Evolutionary conservation across 768 basidiomycete species (phyloP), one percentile per base, ranked within the genome.

Genomic region (Psilocybe sp.): DNA sequence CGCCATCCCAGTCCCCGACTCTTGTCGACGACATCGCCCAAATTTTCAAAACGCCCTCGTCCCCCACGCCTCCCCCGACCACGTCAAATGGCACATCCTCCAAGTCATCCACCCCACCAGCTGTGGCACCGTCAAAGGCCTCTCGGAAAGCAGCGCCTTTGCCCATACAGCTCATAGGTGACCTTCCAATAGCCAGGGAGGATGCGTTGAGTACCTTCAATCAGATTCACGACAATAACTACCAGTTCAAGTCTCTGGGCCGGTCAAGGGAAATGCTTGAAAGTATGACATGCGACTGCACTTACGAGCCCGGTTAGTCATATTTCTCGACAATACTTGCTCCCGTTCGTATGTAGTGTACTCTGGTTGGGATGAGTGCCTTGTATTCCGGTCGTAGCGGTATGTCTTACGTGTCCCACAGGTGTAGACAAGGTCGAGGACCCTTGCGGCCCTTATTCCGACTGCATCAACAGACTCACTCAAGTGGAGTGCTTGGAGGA

Each of bases 401-500:
- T 66, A 55, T 59, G 58, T 66, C 64, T 64, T 56, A 63, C 59
- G 55, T 53, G 52, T 53, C 40, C 53, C 55, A 64, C 62, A 92
- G 89, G 75, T 53, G 62, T 69, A 19, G 85, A 88, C 64, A 75
- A 77, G 53, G 76, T 74, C 11, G 74, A 81, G 39, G 69, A 68
- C 46, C 92, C 92, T 5, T 99, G 97, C 69, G 92, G 94, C 19
- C 80, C 84, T 35, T 75, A 80, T 53, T 92, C 92, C 18, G 91
- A 96, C 71, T 99, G 97, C 67, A 98, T 99, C 72, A 99, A 98
- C 69, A 79, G 94, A 50, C 81, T 98, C 53, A 95, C 97, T 19
- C 95, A 96, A 68, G 92, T 98, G 11, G 97, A 99, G 69, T 99
- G 97, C 69, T 69, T 95, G n/a, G 72, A 81, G 12, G 87, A 80